Base-by-base conservation (phyloP, 495 filamentous ascomycete species). In the Alectoria sarmentosa region DNA sequence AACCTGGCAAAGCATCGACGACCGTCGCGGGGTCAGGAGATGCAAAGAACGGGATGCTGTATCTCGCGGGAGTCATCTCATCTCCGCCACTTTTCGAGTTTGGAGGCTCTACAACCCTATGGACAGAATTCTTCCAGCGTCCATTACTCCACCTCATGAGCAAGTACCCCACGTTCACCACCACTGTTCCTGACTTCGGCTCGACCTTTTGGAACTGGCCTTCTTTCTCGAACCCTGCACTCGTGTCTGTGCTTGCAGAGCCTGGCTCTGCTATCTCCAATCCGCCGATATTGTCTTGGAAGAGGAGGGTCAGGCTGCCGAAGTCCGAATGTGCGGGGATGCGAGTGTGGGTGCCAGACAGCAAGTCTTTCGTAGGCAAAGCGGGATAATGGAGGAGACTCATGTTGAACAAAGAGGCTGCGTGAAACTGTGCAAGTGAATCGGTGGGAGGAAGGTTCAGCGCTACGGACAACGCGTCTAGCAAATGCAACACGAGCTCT, bases 31-130 rank as follows among this genome's bases (percentile, higher is more conserved):
- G 70, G 67, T 83, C 76, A 3, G 80, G 79, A 49, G 73, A 74
- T 26, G 79, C 73, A 68, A 83, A 84, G 69, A 78, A 83, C 19
- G 81, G 78, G 62, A 84, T 82, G 38, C 78, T 82, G 64, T 85
- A 84, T 63, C 81, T 42, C 26, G 28, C 36, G 1, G 55, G 42
- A 4, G 30, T 46, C 30, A 32, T 32, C 5, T 44, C 62, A 4
- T 14, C 62, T n/a, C 62, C 44, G 19, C 6, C 38, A 37, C 1
- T 38, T 13, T n/a, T 11, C 7, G n/a, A 36, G n/a, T 46, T 11
- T 6, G 42, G 59, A 61, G 59, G 59, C 59, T 44, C 30, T 36
- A 32, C 23, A 44, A 61, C 59, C 30, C 37, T 61, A 21, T 61
- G 59, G 11, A 61, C n/a, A 10, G 59, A 48, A 34, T 61, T 61